A percentile compares a stretch with the other conserved stretches of the same genome.
These are phyloP conservation scores for Arxiozyma slooffiae DNA, from an alignment of 1,139 yeast species.

Conservation along the genomic window DNA sequence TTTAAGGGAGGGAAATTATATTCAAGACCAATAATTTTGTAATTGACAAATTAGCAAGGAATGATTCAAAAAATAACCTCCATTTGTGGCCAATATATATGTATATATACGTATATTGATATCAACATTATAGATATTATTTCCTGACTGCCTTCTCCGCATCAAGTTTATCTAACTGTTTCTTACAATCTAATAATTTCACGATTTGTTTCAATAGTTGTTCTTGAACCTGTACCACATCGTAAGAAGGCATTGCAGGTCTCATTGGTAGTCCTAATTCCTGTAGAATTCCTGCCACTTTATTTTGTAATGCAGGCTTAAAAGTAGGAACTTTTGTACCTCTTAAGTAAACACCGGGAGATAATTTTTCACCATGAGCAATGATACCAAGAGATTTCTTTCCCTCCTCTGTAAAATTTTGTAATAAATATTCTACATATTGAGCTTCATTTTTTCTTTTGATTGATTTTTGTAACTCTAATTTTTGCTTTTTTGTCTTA, in stretches of 20 bases:
- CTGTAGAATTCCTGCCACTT: conserved; percentile 60
- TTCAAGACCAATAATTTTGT: conserved; percentile 31
- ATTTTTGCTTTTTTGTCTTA: conserved; percentile 30
- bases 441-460: conserved; percentile 28
- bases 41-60: conserved; percentile 1
- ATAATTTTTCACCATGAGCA: conserved; percentile 69
- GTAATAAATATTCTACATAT: conserved; percentile 32
- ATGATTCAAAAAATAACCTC: not conserved
- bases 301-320: conserved; percentile 66
- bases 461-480: conserved; percentile 25
- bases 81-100: not conserved
- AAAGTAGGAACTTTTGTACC: conserved; percentile 55
- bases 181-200: conserved; percentile 71
- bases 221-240: conserved; percentile 72
- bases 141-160: conserved; percentile 59
- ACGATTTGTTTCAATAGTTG: conserved; percentile 63
- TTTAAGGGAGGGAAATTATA: conserved; percentile 60
- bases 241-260: conserved; percentile 84
- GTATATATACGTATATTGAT: not conserved
- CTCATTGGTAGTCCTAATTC: conserved; percentile 69
- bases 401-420: conserved; percentile 62
- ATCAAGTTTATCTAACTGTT: conserved; percentile 77
- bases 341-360: conserved; percentile 55
- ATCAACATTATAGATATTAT: conserved; percentile 12
- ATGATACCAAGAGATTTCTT: conserved; percentile 79